Base-by-base conservation (phyloP, 495 filamentous ascomycete species). In the Penicillium parvum region DNA sequence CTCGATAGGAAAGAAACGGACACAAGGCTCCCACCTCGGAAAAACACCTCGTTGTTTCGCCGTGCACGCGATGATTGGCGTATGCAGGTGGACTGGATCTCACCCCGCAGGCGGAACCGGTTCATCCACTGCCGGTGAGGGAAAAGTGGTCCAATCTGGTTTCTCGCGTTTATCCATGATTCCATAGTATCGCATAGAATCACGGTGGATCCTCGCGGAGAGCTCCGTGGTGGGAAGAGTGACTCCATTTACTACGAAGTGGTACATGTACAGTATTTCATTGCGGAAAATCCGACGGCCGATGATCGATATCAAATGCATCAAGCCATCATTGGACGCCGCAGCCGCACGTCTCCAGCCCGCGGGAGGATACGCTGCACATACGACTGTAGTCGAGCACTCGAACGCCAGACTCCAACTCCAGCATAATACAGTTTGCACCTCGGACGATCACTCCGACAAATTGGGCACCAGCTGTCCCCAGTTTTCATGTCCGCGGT, bases 21-120 rank as follows among this genome's bases (percentile, higher is more conserved):
- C 37, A 28, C 64, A 65, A 54, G 58, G 49, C 62, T 65, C 55
- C 54, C 53, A 57, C 23, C 58, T 60, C 53, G 63, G 65, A 60
- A 64, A 48, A 43, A 12, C 8, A 37, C 21, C 28, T 35, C 48
- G 52, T 42, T 48, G 40, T 52, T 35, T 44, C 12, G 39, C 29
- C 46, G 45, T 19, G 37, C 12, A n/a, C 17, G 36, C 50, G 18
- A 7, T 65, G 59, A 68, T 68, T 69, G 65, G 64, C 33, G 39
- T 33, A 17, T 28, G 26, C 25, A 35, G 28, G 16, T 22, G 29
- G 33, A 19, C 47, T 49, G 44, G 37, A 49, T 47, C 41, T 55
- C 57, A 64, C 58, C 54, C 37, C 57, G 63, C 63, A 60, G 43
- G 57, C 58, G 57, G 61, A 58, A 60, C 51, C 23, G 37, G 40